These are phyloP conservation scores for Beauveria bassiana DNA, from an alignment of 2,329 filamentous ascomycete genomes.

Conservation along the genomic window DNA sequence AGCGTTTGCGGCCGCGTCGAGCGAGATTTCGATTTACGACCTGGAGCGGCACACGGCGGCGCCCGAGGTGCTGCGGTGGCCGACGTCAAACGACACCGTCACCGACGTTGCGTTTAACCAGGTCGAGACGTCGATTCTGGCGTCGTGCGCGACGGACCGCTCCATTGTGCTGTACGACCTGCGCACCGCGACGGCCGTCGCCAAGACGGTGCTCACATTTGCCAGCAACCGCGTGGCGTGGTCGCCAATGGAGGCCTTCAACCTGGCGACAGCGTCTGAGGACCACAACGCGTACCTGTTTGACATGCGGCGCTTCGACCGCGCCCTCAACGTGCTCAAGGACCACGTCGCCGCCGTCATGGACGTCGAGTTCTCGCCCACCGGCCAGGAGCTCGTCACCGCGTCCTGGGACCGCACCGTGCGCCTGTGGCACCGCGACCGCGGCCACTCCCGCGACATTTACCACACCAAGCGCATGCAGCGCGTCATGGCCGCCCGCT, in stretches of 20 bases:
- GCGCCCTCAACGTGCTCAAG: conserved; percentile 82
- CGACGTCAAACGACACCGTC: conserved; percentile 83
- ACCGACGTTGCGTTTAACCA: conserved; percentile 85
- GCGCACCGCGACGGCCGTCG: conserved; percentile 73
- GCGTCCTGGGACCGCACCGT: conserved; percentile 82
- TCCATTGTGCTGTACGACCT: conserved; percentile 88
- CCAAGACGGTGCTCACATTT: conserved; percentile 74
- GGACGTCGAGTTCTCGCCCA: conserved; percentile 93
- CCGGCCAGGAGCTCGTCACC: conserved; percentile 85
- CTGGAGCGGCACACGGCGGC: conserved; percentile 72
- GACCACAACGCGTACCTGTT: conserved; percentile 87
- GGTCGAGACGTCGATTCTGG: conserved; percentile 85
- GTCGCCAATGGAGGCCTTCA: conserved; percentile 97
- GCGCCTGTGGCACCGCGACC: conserved; percentile 71
- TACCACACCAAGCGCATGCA: conserved; percentile 99
- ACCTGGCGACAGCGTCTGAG: conserved; percentile 87
- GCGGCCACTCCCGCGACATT: conserved; percentile 81
- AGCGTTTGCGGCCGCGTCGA: conserved; percentile 72
- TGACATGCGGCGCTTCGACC: conserved; percentile 85
- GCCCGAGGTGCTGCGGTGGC: conserved; percentile 78
- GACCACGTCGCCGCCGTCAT: conserved; percentile 88
- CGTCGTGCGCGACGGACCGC: conserved; percentile 76
- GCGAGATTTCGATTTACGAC: conserved; percentile 81
- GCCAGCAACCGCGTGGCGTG: conserved; percentile 78
- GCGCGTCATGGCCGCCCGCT: conserved; percentile 76